These are phyloP conservation scores for Bocquillonia castaneifolia DNA, from an alignment of 441 rosid genomes.

Conservation along the genomic window DNA sequence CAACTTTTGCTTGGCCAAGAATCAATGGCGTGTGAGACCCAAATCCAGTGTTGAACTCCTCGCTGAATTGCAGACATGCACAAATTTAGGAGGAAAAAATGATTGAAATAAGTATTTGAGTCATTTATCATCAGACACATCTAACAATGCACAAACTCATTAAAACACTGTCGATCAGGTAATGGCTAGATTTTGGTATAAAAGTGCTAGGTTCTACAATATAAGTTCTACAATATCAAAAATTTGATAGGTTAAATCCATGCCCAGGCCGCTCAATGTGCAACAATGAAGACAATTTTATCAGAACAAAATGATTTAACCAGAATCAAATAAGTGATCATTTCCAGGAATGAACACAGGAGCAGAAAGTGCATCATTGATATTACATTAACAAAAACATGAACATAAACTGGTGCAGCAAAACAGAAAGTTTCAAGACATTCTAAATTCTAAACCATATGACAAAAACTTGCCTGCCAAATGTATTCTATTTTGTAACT, in stretches of 20 bases:
- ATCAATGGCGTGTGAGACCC: constrained; percentile 95
- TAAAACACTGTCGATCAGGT: not conserved
- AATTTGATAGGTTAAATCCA: not conserved
- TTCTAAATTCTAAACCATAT: not conserved
- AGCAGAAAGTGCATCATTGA: not conserved
- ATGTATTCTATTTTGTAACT: not conserved
- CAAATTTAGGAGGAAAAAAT: constrained; percentile 9
- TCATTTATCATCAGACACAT: constrained; percentile 4
- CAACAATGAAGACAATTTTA: not conserved
- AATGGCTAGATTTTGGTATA: not conserved
- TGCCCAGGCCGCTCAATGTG: not conserved
- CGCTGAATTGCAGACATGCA: constrained; percentile 45
- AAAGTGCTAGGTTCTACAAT: no score
- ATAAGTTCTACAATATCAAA: not conserved
- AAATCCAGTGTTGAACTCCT: constrained; percentile 93
- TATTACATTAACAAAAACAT: not conserved
- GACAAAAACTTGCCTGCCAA: not conserved
- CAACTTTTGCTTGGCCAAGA: constrained; percentile 90
- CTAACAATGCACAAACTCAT: not conserved
- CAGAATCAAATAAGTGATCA: not conserved
- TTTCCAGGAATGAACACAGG: not conserved
- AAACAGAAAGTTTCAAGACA: constrained; percentile 1
- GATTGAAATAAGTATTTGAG: not conserved
- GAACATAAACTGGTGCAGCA: not conserved
- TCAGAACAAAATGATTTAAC: not conserved